Conservation (phyloP, 164 flowering plant species). For the Vitis labrusca region DNA sequence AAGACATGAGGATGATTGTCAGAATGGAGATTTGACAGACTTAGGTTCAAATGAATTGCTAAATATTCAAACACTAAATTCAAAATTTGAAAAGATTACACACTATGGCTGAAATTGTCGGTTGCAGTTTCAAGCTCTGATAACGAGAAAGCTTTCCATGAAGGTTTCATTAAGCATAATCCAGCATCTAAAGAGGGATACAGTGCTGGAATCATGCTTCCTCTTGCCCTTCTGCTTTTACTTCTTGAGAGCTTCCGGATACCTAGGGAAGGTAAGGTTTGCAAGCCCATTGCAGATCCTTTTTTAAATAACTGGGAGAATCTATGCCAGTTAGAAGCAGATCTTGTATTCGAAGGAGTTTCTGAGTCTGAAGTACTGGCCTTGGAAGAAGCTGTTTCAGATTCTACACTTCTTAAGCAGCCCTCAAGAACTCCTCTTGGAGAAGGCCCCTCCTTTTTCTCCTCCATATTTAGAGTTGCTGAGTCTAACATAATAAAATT, state of each 20-base stretch:
- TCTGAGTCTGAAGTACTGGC: conserved; percentile 56
- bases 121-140: conserved; percentile 50
- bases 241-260: conserved; percentile 36
- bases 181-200: conserved; percentile 36
- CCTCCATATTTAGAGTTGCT: conserved; percentile 12
- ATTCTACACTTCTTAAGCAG: conserved; percentile 21
- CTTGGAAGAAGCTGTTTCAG: conserved; percentile 35
- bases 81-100: not conserved
- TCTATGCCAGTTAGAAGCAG: conserved; percentile 48
- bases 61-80: too few species aligned
- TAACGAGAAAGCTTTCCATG: conserved; percentile 57
- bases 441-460: conserved; percentile 13
- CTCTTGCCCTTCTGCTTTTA: conserved; percentile 29
- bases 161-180: conserved; percentile 40
- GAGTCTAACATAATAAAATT: conserved; percentile 6
- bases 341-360: conserved; percentile 4
- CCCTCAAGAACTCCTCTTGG: conserved; percentile 24
- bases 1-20: not conserved
- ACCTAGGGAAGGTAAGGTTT: conserved; percentile 27
- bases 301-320: conserved; percentile 47
- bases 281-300: conserved; percentile 40
- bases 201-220: conserved; percentile 10
- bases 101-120: conserved; percentile 52
- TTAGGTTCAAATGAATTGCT: too few species aligned
- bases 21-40: not conserved